A percentile compares a stretch with the other conserved stretches of the same genome.
phyloP scores from a whole-genome alignment of 2,329 filamentous ascomycete species.

The Aspergillus versicolor region DNA sequence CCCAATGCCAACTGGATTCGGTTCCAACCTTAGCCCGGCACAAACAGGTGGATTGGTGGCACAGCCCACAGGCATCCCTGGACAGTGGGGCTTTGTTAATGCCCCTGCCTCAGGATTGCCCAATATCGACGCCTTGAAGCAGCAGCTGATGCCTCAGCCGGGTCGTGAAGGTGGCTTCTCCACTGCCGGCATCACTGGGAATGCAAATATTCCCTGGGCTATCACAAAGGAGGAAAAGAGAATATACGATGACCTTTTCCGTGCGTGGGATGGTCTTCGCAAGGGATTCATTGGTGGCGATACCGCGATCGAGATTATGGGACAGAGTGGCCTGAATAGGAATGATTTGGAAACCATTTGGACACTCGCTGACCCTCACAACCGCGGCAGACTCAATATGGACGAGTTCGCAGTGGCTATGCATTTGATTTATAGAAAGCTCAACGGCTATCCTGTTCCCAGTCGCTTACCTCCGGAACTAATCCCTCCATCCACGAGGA shows the following conservation, averaged over 20 bases:
- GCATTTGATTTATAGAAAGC: conserved; percentile 96
- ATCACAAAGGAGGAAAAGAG: conserved; percentile 99
- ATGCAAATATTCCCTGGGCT: conserved; percentile 95
- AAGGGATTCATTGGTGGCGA: conserved; percentile 91
- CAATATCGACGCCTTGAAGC: conserved; percentile 88
- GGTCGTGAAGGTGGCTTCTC: conserved; percentile 85
- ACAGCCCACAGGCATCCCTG: conserved; percentile 90
- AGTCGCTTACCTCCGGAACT: conserved; percentile 85
- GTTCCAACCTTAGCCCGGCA: conserved; percentile 58
- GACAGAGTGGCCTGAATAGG: conserved; percentile 91
- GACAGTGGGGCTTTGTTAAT: conserved; percentile 98
- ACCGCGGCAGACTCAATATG: conserved; percentile 89
- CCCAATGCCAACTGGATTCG: conserved; percentile 76
- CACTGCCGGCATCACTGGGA: conserved; percentile 82
- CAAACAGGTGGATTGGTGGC: conserved; percentile 78
- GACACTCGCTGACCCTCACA: conserved; percentile 91
- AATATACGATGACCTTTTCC: conserved; percentile 92
- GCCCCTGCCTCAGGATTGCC: conserved; percentile 84
- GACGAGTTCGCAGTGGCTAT: conserved; percentile 98
- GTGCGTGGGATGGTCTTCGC: conserved; percentile 90
- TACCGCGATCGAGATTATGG: conserved; percentile 94
- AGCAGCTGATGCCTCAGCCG: conserved; percentile 95
- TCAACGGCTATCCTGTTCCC: conserved; percentile 93
- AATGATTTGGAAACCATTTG: conserved; percentile 87
- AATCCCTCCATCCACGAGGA: conserved; percentile 89